Conservation (phyloP, 768 basidiomycete genomes). For the Piloderma croceum region DNA sequence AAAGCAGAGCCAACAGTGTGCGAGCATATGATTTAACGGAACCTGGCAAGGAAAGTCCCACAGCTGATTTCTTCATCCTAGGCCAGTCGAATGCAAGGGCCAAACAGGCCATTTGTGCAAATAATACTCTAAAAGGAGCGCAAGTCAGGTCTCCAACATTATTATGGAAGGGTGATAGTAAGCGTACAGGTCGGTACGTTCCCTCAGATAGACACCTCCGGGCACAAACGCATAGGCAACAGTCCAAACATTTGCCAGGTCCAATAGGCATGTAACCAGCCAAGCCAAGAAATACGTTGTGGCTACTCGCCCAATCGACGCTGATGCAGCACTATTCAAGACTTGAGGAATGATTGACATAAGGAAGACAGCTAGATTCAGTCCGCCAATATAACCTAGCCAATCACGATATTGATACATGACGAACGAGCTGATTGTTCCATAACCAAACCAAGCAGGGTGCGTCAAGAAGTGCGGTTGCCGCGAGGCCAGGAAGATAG, state of each 20-base stretch:
- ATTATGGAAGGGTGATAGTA: conserved; percentile 1
- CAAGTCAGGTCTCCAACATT: not conserved
- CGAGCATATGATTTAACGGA: conserved; percentile 25
- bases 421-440: conserved; percentile 44
- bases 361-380: conserved; percentile 56
- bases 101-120: conserved; percentile 47
- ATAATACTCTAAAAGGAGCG: conserved; percentile 39
- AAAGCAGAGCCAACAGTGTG: conserved; percentile 33
- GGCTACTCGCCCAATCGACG: conserved; percentile 35
- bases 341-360: conserved; percentile 58
- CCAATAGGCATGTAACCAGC: conserved; percentile 55
- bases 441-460: conserved; percentile 51
- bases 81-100: conserved; percentile 44
- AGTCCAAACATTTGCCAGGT: conserved; percentile 71
- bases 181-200: conserved; percentile 71
- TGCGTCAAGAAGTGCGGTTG: conserved; percentile 27
- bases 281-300: conserved; percentile 53
- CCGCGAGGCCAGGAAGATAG: conserved; percentile 27
- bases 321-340: conserved; percentile 44
- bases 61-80: not conserved
- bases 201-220: conserved; percentile 66
- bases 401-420: conserved; percentile 62
- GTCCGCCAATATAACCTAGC: conserved; percentile 64
- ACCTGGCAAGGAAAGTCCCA: conserved; percentile 13
- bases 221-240: conserved; percentile 91